Conservation (phyloP, 768 basidiomycete species). For the Coprinopsis sp. region DNA sequence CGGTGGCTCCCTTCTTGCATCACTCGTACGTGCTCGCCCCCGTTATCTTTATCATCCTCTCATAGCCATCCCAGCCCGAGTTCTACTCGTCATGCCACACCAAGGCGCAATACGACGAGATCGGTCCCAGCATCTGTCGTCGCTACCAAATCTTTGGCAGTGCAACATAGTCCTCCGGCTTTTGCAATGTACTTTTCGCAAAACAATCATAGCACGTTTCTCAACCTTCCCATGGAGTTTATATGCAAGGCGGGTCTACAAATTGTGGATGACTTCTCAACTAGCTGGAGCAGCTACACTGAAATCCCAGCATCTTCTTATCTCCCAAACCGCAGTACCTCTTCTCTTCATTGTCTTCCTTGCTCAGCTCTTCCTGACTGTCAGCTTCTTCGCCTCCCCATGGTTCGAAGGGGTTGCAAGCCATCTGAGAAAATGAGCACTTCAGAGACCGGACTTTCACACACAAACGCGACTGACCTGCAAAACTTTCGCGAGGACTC, state of each 20-base stretch:
- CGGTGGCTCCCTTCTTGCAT: slow-evolving; percentile 91
- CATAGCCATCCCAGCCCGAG: slow-evolving; percentile 59
- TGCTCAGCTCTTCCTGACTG: slow-evolving; percentile 41
- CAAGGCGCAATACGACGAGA: slow-evolving; percentile 91
- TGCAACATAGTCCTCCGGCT: slow-evolving; percentile 49
- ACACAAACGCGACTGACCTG: slow-evolving; percentile 47
- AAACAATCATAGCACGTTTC: too few species aligned
- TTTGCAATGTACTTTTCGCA: too few species aligned
- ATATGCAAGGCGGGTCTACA: too few species aligned
- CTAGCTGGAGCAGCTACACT: slow-evolving; percentile 94
- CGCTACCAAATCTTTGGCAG: slow-evolving; percentile 93
- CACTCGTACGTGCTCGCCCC: slow-evolving; percentile 54
- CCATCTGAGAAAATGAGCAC: slow-evolving; percentile 58
- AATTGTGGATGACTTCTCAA: slow-evolving; percentile 33
- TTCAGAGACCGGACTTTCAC: neutral
- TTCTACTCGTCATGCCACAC: slow-evolving; percentile 94
- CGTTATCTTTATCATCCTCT: slow-evolving; percentile 3
- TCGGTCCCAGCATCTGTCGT: slow-evolving; percentile 88
- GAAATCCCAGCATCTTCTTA: slow-evolving; percentile 76
- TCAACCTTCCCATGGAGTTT: too few species aligned
- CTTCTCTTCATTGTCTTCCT: slow-evolving; percentile 64
- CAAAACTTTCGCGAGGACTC: slow-evolving; percentile 74
- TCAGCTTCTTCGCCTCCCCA: slow-evolving; percentile 77
- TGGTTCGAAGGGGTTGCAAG: slow-evolving; percentile 73
- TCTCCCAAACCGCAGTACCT: slow-evolving; percentile 77